Conservation (phyloP, 1,139 yeast genomes). For the Yamadazyma dendronema region DNA sequence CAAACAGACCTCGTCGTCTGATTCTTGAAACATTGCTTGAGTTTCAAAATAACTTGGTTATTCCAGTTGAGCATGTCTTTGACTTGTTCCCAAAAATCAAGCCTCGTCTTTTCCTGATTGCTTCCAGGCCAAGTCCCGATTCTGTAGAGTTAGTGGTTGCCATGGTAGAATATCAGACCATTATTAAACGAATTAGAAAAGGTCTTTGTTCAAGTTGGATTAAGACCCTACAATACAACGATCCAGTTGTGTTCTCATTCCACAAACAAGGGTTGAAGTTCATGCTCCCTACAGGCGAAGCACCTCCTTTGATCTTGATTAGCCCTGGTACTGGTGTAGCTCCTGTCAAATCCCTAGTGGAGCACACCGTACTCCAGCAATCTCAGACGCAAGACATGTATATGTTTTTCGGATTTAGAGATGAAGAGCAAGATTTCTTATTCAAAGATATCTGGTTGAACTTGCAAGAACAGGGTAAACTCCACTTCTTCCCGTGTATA, state of each 20-base stretch:
- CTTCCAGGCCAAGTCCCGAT: slow-evolving; percentile 31
- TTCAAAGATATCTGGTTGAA: slow-evolving; percentile 55
- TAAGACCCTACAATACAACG: slow-evolving; percentile 46
- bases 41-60: slow-evolving; percentile 62
- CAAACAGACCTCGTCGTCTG: slow-evolving; percentile 87
- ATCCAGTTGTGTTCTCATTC: slow-evolving; percentile 53
- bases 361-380: slow-evolving; percentile 17
- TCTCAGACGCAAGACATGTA: slow-evolving; percentile 26
- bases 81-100: slow-evolving; percentile 77
- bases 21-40: slow-evolving; percentile 80
- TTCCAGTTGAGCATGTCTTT: slow-evolving; percentile 71
- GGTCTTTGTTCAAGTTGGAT: slow-evolving; percentile 88
- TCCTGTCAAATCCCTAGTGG: slow-evolving; percentile 72
- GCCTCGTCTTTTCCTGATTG: slow-evolving; percentile 62
- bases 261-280: slow-evolving; percentile 47
- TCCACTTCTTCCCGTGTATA: slow-evolving; percentile 53
- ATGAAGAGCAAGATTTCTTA: slow-evolving; percentile 62
- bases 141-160: slow-evolving; percentile 70
- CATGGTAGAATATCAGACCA: slow-evolving; percentile 82
- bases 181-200: slow-evolving; percentile 67
- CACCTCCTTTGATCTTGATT: slow-evolving; percentile 63
- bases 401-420: slow-evolving; percentile 79
- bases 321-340: slow-evolving; percentile 96
- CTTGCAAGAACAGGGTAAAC: slow-evolving; percentile 19
- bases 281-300: slow-evolving; percentile 12